phyloP scores from a whole-genome alignment of 1,139 yeast species.

The Geotrichum europaeum region DNA sequence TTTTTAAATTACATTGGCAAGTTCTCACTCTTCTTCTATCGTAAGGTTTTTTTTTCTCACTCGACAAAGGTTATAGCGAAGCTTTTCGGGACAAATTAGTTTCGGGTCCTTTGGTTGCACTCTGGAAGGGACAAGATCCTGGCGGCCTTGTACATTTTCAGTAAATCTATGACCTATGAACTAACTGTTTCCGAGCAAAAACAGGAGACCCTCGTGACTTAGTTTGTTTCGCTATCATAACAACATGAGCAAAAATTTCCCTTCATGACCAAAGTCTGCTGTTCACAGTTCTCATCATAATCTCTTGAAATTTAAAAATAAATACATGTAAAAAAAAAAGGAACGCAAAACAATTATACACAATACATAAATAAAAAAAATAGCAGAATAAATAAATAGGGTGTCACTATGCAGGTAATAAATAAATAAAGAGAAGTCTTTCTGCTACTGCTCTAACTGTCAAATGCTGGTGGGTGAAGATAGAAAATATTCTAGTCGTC shows the following conservation, averaged over 20 bases:
- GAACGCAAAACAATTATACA: background rate
- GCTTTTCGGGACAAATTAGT: background rate
- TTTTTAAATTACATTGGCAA: background rate
- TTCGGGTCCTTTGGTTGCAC: background rate
- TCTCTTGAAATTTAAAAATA: no score
- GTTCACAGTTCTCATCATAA: no score
- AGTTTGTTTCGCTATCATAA: no score
- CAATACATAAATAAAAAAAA: background rate
- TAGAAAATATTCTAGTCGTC: background rate
- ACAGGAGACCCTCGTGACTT: no score
- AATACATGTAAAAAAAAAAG: background rate
- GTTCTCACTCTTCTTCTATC: background rate
- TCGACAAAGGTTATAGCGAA: background rate
- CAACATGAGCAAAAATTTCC: no score
- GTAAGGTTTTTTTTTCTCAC: background rate
- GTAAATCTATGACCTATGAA: no score
- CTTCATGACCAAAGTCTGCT: no score
- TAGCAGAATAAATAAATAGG: background rate
- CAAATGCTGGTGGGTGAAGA: background rate
- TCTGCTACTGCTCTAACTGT: background rate
- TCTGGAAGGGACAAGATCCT: no score
- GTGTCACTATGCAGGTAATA: background rate
- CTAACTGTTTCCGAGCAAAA: no score
- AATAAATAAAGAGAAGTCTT: background rate
- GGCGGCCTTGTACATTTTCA: no score